Conservation (phyloP, 1,284 basidiomycete species). For the Microbotryum intermedium region DNA sequence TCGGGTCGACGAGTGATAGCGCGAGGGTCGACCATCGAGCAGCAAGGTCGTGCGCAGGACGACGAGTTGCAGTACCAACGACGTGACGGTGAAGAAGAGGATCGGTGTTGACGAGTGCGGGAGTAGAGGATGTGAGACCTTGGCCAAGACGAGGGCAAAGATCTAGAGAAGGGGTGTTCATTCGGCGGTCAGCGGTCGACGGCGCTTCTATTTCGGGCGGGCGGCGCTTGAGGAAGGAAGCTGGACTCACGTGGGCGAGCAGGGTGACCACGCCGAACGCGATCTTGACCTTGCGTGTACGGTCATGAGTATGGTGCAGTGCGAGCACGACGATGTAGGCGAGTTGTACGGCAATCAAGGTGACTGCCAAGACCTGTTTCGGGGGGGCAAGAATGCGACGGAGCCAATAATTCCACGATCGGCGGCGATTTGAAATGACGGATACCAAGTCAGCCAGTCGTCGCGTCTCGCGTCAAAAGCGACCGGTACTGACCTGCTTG, state of each 20-base stretch:
- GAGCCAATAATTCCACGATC: not conserved
- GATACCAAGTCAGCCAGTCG: not conserved
- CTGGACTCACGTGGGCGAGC: slow-evolving; percentile 7
- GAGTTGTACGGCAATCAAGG: slow-evolving; percentile 10
- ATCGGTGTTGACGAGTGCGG: slow-evolving; percentile 58
- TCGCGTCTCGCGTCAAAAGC: not conserved
- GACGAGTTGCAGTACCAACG: slow-evolving; percentile 49
- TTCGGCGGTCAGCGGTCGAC: not conserved
- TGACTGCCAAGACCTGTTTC: slow-evolving; percentile 2
- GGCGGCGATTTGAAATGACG: no score
- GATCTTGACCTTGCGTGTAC: slow-evolving; percentile 25
- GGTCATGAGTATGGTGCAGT: slow-evolving; percentile 11
- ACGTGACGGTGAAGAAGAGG: slow-evolving; percentile 75
- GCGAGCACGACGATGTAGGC: slow-evolving; percentile 4
- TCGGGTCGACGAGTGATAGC: slow-evolving; percentile 33
- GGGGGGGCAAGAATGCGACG: not conserved
- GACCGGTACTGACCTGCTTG: slow-evolving; percentile 17
- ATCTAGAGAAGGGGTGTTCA: not conserved
- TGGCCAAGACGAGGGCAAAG: slow-evolving; percentile 20
- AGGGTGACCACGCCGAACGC: slow-evolving; percentile 14
- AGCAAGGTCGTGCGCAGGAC: slow-evolving; percentile 54
- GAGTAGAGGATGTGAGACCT: slow-evolving; percentile 22
- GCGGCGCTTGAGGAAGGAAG: slow-evolving; percentile 16
- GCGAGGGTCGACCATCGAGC: not conserved
- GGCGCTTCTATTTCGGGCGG: slow-evolving; percentile 14